Evolutionary conservation across 2,329 filamentous ascomycete species (phyloP).

Genomic region (Fusarium secorum): DNA sequence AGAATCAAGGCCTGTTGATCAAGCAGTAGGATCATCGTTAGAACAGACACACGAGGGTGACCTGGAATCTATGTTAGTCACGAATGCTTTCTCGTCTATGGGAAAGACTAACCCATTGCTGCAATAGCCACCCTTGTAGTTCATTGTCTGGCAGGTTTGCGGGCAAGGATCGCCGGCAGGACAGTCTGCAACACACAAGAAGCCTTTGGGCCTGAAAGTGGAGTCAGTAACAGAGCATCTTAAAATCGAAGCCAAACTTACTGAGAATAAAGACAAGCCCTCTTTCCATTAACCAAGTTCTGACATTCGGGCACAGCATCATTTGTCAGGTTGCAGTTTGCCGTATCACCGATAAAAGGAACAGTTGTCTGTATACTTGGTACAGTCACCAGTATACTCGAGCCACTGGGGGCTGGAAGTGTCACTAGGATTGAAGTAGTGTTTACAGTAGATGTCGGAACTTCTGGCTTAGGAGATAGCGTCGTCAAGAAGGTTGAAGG

Average conservation of each 20-base stretch:
- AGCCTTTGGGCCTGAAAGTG: fast-evolving
- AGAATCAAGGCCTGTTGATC: not conserved
- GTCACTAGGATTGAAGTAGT: not conserved
- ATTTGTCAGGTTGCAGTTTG: not conserved
- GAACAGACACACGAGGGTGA: not conserved
- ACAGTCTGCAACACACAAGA: fast-evolving
- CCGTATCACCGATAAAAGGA: not conserved
- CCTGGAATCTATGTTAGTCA: not conserved
- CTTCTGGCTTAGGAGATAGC: not conserved
- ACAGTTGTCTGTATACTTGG: not conserved
- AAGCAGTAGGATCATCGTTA: not conserved
- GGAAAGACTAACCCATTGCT: not conserved
- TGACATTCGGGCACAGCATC: not conserved
- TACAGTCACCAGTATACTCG: not conserved
- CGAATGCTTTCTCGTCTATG: fast-evolving
- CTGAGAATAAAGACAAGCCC: not conserved
- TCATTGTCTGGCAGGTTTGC: not conserved
- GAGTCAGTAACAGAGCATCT: not conserved
- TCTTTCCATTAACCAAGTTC: not conserved
- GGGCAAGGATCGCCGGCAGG: not conserved
- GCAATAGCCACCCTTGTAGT: not conserved
- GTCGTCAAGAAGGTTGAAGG: not conserved
- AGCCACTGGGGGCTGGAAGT: not conserved
- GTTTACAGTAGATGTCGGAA: not conserved
- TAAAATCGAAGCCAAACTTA: fast-evolving